Evolutionary conservation across 169 alveolate genomes (phyloP), one percentile per base, ranked within the genome.

Genomic region (Cryptosporidium meleagridis): DNA sequence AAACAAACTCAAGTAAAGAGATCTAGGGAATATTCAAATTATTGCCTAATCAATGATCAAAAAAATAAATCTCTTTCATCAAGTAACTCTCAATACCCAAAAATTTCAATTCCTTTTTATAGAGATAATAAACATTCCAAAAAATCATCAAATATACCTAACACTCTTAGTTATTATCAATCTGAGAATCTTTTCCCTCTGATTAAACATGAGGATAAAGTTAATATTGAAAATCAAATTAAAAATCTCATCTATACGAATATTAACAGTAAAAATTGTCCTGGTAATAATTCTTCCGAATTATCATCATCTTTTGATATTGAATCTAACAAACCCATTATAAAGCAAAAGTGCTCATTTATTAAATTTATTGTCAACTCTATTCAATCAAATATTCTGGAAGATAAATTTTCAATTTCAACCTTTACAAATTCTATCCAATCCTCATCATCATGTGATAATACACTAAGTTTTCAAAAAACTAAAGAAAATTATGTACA

Each of bases 401-500:
- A n/a, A 37, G 33, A 65, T 29, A 65, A 65, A 65, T n/a, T 65
- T 2, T 18, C 53, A 26, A 37, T 9, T 33, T 37, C 72, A 35
- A 18, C 23, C 14, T 39, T 29, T 65, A 23, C 29, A 70, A 48
- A 44, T 2, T 39, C 52, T 37, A 8, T n/a, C 35, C 23, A 37
- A 29, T 67, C 73, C 4, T 67, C 73, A 67, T 67, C 73, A 5
- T 67, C 73, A 67, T 67, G 23, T 67, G 52, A 67, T 33, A 29
- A 39, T 67, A 67, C 29, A 67, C 53, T 4, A 8, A 9, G 2
- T 18, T 67, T 16, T 14, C 26, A 33, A 2, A 5, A 0, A 21
- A 14, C 53, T 33, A 67, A 21, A 67, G 58, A 73, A 5, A 53
- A 52, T 16, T 12, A 53, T 35, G 70, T 12, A 51, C 14, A 52